A percentile compares a stretch with the other conserved stretches of the same genome.
These are phyloP conservation scores for Fusarium hainanense DNA, from an alignment of 2,329 filamentous ascomycete genomes.

Conservation along the genomic window DNA sequence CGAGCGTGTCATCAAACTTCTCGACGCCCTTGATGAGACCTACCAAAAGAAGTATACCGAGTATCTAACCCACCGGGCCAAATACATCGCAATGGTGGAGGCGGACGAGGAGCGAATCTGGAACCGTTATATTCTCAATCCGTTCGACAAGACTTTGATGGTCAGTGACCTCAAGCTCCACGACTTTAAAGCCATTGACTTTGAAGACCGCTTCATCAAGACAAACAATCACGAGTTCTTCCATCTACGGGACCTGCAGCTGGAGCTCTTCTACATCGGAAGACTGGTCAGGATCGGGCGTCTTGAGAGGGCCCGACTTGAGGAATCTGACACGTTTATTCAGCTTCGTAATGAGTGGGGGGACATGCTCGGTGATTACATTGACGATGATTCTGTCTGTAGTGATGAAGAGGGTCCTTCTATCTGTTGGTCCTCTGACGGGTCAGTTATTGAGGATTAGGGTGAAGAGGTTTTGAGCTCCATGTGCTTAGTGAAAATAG, in stretches of 20 bases:
- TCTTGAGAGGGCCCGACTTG: slow-evolving; percentile 23
- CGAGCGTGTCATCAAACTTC: slow-evolving; percentile 1
- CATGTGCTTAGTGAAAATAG: neutral
- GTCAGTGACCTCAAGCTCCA: neutral
- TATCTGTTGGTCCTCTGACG: neutral
- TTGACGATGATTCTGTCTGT: neutral
- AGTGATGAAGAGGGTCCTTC: neutral
- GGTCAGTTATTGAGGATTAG: neutral
- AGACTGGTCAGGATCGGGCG: slow-evolving; percentile 1
- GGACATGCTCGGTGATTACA: neutral
- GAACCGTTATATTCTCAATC: slow-evolving; percentile 29
- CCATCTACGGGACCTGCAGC: neutral
- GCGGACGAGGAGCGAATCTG: slow-evolving; percentile 3
- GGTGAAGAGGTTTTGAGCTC: neutral
- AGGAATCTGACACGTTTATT: slow-evolving; percentile 13
- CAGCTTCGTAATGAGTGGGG: slow-evolving; percentile 16
- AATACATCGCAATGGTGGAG: slow-evolving; percentile 1
- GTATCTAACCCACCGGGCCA: slow-evolving; percentile 4
- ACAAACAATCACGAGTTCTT: no score
- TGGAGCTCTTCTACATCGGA: slow-evolving; percentile 1
- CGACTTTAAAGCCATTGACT: neutral
- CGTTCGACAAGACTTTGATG: neutral
- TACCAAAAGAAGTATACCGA: neutral
- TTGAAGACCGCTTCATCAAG: neutral
- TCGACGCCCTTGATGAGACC: slow-evolving; percentile 13